A percentile compares a stretch with the other conserved stretches of the same genome.
These are phyloP conservation scores for Yarrowia sp. DNA, from an alignment of 805 yeast genomes.

Conservation along the genomic window DNA sequence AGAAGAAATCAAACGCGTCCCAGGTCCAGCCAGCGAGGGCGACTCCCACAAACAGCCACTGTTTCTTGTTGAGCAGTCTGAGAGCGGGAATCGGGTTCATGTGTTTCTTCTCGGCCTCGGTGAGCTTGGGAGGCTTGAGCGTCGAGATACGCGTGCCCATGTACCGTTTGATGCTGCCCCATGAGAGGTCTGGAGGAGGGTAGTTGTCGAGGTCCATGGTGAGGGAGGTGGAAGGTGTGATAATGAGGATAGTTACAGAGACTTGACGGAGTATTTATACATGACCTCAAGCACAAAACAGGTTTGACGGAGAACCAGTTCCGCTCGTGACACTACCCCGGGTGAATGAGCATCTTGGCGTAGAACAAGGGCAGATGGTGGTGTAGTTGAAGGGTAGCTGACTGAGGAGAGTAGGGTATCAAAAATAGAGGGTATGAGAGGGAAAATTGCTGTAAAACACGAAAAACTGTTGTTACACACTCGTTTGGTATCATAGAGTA, in stretches of 20 bases:
- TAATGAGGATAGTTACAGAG: not conserved
- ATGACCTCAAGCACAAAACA: not conserved
- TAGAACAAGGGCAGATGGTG: not conserved
- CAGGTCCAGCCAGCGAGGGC: conserved; percentile 73
- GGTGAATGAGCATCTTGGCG: not conserved
- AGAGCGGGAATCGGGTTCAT: conserved; percentile 71
- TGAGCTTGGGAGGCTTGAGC: conserved; percentile 44
- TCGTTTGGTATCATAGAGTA: not conserved
- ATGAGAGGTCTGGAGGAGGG: conserved; percentile 44
- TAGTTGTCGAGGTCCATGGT: conserved; percentile 19
- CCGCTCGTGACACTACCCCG: not conserved
- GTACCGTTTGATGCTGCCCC: conserved; percentile 46
- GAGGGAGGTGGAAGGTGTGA: not conserved
- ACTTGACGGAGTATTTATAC: not conserved
- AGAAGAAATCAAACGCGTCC: conserved; percentile 76
- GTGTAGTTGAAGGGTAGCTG: no score
- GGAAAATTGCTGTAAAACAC: no score
- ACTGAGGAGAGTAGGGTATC: no score
- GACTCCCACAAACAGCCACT: conserved; percentile 66
- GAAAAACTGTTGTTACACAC: no score
- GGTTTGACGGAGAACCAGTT: no score
- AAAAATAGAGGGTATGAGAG: no score
- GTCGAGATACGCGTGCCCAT: conserved; percentile 48
- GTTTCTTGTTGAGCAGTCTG: conserved; percentile 55
- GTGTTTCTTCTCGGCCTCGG: conserved; percentile 30